phyloP scores from a whole-genome alignment of 2,329 filamentous ascomycete genomes.

The Dactylonectria estremocensis region DNA sequence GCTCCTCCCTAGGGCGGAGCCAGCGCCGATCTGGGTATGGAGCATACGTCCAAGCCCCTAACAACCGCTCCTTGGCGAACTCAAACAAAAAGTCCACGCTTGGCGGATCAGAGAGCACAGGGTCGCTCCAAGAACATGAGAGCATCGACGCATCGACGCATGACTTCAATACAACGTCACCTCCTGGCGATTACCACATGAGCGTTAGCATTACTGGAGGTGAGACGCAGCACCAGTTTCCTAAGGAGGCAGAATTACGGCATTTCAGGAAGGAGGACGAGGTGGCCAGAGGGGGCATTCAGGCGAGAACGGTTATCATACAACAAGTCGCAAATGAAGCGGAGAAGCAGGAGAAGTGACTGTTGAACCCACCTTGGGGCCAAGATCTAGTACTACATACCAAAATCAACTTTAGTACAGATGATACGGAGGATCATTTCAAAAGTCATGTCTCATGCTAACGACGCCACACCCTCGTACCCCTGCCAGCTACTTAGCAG shows the following conservation, averaged over 20 bases:
- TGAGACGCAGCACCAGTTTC: neutral
- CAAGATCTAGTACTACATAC: too few relatives aligned
- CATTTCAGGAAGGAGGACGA: neutral
- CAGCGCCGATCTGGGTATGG: neutral
- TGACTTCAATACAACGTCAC: neutral
- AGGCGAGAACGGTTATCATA: constrained; percentile 20
- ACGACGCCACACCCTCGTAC: too few relatives aligned
- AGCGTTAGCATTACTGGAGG: constrained; percentile 18
- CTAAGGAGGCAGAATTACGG: neutral
- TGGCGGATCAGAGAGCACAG: constrained; percentile 1
- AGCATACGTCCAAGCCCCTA: constrained; percentile 9
- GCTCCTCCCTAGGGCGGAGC: neutral
- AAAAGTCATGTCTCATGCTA: too few relatives aligned
- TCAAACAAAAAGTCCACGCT: neutral
- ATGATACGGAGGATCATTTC: too few relatives aligned
- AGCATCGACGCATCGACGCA: neutral
- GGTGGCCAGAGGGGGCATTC: constrained; percentile 2
- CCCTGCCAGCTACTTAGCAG: too few relatives aligned
- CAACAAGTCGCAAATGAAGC: constrained; percentile 5
- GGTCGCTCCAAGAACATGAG: neutral
- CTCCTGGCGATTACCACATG: neutral
- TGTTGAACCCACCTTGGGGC: too few relatives aligned
- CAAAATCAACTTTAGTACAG: too few relatives aligned
- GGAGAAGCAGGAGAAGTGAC: neutral
- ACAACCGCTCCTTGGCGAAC: neutral